phyloP scores from a whole-genome alignment of 2,329 filamentous ascomycete genomes.

The Cladophialophora yegresii region DNA sequence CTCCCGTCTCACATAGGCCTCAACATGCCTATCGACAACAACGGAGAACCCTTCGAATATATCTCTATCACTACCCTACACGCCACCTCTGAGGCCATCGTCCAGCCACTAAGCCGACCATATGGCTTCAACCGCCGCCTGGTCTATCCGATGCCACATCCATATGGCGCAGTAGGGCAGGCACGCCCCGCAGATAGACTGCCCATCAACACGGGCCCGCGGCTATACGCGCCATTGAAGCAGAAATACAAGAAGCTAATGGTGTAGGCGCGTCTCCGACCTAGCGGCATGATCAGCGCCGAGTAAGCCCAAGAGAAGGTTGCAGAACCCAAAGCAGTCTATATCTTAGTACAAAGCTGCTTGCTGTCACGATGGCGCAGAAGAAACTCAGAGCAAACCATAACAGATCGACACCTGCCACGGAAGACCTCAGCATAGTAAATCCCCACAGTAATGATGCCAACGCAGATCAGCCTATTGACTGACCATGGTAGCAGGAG shows the following conservation, averaged over 20 bases:
- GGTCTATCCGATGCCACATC: slow-evolving; percentile 1
- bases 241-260: neutral
- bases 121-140: slow-evolving; percentile 7
- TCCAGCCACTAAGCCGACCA: neutral
- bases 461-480: neutral
- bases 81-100: neutral
- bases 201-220: neutral
- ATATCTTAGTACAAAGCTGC: neutral
- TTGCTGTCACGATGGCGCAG: neutral
- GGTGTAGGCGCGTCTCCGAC: neutral
- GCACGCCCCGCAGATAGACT: neutral
- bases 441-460: neutral
- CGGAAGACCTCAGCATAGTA: neutral
- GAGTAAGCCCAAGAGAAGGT: neutral
- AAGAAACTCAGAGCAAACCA: neutral
- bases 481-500: neutral
- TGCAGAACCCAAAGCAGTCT: neutral
- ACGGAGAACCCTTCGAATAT: slow-evolving; percentile 1
- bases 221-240: neutral
- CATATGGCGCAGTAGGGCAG: neutral
- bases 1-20: neutral
- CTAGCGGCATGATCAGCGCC: neutral
- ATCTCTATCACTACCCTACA: slow-evolving; percentile 7
- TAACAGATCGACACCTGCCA: neutral
- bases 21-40: slow-evolving; percentile 4